Evolutionary conservation across 257 asterid genomes (phyloP).

Genomic region (Solanum corneliomulleri): DNA sequence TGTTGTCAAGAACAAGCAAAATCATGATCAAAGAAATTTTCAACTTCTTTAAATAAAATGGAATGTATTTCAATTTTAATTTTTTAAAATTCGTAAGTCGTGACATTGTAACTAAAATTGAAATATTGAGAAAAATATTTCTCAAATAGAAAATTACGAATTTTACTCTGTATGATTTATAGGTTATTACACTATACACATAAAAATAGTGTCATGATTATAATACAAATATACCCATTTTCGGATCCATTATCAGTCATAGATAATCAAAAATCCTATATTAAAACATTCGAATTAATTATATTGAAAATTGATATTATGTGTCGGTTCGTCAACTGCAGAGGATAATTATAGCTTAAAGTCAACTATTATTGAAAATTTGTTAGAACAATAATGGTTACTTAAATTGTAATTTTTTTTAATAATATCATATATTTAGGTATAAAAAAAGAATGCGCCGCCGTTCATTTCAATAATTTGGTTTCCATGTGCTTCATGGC

Average conservation of each 20-base stretch:
- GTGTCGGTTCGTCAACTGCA: neutral
- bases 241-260: neutral
- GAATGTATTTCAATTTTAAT: neutral
- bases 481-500: conserved; percentile 7
- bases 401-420: neutral
- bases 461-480: neutral
- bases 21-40: neutral
- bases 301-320: neutral
- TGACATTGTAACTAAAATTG: neutral
- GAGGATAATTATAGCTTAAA: neutral
- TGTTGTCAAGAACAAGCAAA: neutral
- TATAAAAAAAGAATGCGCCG: neutral
- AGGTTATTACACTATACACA: neutral
- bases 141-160: rapidly evolving
- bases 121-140: no score
- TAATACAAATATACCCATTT: neutral
- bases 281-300: neutral
- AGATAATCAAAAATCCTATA: neutral
- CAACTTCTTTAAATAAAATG: neutral
- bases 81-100: no score
- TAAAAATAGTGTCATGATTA: neutral
- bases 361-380: neutral
- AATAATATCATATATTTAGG: neutral
- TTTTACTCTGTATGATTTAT: no score
- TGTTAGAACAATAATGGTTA: neutral